A percentile compares a stretch with the other conserved stretches of the same genome.
Conservation (phyloP, 163 green algal species). For the Prototheca wickerhamii region DNA sequence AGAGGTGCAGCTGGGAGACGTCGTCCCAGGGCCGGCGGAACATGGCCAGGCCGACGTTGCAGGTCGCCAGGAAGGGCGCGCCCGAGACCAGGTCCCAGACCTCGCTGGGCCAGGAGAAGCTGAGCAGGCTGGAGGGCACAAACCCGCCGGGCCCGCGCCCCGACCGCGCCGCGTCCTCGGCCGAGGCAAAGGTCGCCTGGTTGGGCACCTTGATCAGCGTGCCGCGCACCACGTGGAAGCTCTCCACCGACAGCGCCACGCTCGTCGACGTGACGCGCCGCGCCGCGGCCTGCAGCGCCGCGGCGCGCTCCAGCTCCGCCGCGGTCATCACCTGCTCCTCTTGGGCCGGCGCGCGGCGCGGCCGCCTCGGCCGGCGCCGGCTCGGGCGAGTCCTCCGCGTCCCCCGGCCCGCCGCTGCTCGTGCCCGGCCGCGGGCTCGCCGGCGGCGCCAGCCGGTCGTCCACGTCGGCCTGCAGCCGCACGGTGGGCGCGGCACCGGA, state of each 20-base stretch:
- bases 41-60: slow-evolving; percentile 27
- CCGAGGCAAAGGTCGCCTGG: background rate
- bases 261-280: background rate
- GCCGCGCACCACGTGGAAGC: slow-evolving; percentile 13
- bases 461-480: too few species aligned
- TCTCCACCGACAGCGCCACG: slow-evolving; percentile 10
- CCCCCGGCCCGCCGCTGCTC: too few species aligned
- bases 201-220: slow-evolving; percentile 17
- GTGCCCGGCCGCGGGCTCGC: too few species aligned
- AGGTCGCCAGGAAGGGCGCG: slow-evolving; percentile 23
- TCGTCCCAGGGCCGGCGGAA: slow-evolving; percentile 8
- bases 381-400: too few species aligned
- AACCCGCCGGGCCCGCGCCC: slow-evolving; percentile 7
- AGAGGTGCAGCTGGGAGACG: slow-evolving; percentile 24
- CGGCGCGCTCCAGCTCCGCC: background rate
- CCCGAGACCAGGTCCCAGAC: slow-evolving; percentile 25
- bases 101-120: slow-evolving; percentile 23
- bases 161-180: too few species aligned
- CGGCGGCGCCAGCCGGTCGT: too few species aligned
- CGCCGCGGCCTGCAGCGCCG: background rate
- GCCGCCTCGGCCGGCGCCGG: too few species aligned
- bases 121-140: slow-evolving; percentile 19
- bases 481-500: too few species aligned
- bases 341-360: background rate
- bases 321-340: background rate